Conservation (phyloP, 805 yeast species). For the Suhomyces xylopsoci region DNA sequence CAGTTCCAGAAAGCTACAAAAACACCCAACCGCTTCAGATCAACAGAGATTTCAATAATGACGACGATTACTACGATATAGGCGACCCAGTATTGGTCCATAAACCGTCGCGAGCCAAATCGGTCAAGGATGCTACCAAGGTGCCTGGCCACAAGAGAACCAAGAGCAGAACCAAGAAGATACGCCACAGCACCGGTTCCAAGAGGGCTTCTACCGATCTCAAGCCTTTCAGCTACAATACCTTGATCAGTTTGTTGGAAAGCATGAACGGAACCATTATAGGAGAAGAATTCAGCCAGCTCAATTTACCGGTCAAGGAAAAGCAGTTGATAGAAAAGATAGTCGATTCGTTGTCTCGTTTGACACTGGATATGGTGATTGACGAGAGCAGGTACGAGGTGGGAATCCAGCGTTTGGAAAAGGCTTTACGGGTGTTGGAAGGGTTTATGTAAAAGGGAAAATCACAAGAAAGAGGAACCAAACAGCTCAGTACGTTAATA, state of each 20-base stretch:
- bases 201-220: constrained; percentile 11
- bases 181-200: constrained; percentile 1
- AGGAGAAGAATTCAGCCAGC: constrained; percentile 68
- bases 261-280: constrained; percentile 60
- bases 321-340: constrained; percentile 78
- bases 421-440: constrained; percentile 81
- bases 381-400: constrained; percentile 79
- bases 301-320: constrained; percentile 74
- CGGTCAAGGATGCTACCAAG: constrained; percentile 30
- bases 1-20: neutral
- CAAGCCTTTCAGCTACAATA: constrained; percentile 40
- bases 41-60: neutral
- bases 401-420: constrained; percentile 74
- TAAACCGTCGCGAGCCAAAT: constrained; percentile 30
- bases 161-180: constrained; percentile 16
- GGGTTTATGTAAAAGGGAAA: constrained; percentile 61
- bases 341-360: constrained; percentile 77
- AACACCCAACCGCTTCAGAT: neutral
- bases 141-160: constrained; percentile 14
- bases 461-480: neutral
- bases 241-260: constrained; percentile 51
- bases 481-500: too few relatives aligned
- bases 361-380: constrained; percentile 87
- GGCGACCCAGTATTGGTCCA: constrained; percentile 33
- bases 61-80: constrained; percentile 37